Evolutionary conservation across 2,329 filamentous ascomycete genomes (phyloP).

Genomic region (Alternaria longipes): DNA sequence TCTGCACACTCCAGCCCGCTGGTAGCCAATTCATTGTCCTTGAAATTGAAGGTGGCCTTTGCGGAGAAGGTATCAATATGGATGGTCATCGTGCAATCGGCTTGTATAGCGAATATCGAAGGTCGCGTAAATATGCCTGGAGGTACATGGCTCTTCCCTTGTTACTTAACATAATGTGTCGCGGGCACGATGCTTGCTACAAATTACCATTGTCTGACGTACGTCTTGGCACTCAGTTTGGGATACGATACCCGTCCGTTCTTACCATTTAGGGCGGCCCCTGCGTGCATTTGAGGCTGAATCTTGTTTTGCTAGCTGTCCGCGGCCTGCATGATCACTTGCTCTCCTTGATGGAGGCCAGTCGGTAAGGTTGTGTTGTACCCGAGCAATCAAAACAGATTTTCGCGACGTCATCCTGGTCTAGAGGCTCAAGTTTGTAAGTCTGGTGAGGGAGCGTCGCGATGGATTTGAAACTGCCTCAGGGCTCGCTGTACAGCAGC

Average conservation of each 20-base stretch:
- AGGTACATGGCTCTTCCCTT: background rate
- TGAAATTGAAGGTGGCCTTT: background rate
- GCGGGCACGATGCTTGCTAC: conserved; percentile 4
- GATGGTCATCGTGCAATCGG: background rate
- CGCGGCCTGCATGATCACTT: background rate
- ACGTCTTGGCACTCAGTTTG: conserved; percentile 14
- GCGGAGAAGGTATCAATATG: conserved; percentile 4
- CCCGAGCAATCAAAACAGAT: background rate
- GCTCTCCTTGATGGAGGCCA: background rate
- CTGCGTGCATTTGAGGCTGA: conserved; percentile 5
- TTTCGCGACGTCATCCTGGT: background rate
- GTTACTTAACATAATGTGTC: background rate
- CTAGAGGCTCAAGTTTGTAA: background rate
- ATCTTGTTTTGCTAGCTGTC: background rate
- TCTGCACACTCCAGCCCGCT: background rate
- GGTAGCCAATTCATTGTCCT: background rate
- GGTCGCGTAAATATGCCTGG: background rate
- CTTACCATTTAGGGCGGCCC: background rate
- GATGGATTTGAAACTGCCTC: background rate
- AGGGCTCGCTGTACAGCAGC: background rate
- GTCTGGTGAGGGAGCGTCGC: background rate
- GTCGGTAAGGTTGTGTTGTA: background rate
- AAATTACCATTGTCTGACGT: conserved; percentile 19
- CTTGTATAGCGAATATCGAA: background rate
- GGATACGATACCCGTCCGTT: background rate